Conservation (phyloP, 441 rosid genomes). For the Erodium trifolium region DNA sequence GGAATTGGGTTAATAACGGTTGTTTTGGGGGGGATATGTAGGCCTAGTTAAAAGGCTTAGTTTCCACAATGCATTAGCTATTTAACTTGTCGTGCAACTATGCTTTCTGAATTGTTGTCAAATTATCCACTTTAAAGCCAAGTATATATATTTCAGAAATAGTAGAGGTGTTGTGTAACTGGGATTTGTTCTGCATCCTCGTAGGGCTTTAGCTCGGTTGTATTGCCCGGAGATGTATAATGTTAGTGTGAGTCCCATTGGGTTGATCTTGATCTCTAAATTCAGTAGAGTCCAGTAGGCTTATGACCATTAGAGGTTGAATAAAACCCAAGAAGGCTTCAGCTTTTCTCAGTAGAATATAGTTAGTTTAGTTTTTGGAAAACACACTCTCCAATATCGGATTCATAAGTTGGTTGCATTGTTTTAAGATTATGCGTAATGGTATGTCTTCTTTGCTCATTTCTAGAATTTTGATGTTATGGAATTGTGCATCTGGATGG, state of each 20-base stretch:
- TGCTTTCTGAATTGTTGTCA: conserved; percentile 4
- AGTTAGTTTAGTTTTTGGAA: too few species aligned
- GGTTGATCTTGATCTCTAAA: neutral
- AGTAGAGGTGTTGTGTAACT: neutral
- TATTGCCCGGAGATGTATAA: too few species aligned
- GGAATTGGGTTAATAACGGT: neutral
- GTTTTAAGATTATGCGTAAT: neutral
- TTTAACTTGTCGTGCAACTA: neutral
- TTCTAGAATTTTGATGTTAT: neutral
- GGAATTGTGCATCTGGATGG: neutral
- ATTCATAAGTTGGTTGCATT: neutral
- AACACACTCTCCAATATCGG: too few species aligned
- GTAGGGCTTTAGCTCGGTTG: too few species aligned
- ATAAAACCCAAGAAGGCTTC: too few species aligned
- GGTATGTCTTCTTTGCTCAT: conserved; percentile 1
- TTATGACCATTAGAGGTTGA: too few species aligned
- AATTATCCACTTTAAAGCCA: neutral
- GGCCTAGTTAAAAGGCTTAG: neutral
- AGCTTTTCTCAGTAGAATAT: too few species aligned
- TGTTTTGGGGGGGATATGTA: neutral
- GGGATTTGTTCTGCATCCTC: neutral
- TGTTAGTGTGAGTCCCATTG: neutral
- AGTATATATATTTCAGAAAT: too few species aligned
- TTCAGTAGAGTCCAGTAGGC: neutral
- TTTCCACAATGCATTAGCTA: neutral